Evolutionary conservation across 176 grass and related monocot species (phyloP).

Genomic region (Oropetium thomaeum): DNA sequence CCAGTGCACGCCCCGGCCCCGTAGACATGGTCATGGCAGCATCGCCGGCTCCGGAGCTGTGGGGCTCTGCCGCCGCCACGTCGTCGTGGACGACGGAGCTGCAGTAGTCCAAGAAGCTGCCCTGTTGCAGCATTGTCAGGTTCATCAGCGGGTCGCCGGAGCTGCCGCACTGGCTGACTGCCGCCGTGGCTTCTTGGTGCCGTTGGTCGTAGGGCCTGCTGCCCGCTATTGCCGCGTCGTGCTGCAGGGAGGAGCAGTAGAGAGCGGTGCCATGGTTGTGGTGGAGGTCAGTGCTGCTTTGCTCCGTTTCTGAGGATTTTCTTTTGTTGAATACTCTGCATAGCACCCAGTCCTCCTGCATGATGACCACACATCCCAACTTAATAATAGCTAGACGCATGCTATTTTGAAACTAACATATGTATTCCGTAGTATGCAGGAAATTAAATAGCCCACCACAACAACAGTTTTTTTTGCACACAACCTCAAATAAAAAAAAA

Average conservation of each 20-base stretch:
- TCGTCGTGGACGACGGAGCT: not conserved
- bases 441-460: no score
- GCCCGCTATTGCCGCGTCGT: not conserved
- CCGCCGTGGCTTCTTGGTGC: not conserved
- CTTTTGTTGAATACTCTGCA: slow-evolving; percentile 68
- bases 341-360: slow-evolving; percentile 76
- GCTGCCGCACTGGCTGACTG: not conserved
- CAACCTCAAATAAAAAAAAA: no score
- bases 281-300: not conserved
- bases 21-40: not conserved
- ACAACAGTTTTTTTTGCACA: not conserved
- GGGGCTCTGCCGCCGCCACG: not conserved
- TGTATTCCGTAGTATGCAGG: no score
- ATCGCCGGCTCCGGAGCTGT: not conserved
- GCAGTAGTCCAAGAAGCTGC: slow-evolving; percentile 19
- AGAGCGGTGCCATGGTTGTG: not conserved
- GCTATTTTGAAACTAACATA: not conserved
- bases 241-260: not conserved
- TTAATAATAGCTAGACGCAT: not conserved
- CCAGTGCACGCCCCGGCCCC: not conserved
- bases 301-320: slow-evolving; percentile 24
- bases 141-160: not conserved
- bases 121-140: slow-evolving; percentile 23
- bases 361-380: not conserved
- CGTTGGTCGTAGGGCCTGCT: not conserved